These are phyloP conservation scores for Mollisia scopiformis DNA, from an alignment of 2,329 filamentous ascomycete species.

Conservation along the genomic window DNA sequence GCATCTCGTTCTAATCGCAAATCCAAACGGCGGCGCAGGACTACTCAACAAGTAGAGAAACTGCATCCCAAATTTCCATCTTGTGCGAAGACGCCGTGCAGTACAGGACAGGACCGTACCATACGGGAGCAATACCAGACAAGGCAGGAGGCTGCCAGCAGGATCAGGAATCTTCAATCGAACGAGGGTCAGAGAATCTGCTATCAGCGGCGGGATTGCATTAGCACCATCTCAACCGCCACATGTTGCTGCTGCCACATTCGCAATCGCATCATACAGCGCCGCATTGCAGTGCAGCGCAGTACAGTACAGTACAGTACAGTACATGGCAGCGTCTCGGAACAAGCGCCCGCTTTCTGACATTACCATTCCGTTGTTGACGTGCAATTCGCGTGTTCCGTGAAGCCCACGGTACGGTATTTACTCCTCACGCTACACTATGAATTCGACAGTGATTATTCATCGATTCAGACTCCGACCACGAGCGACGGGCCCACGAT, in stretches of 20 bases:
- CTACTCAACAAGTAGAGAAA: neutral
- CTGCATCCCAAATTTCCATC: neutral
- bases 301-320: neutral
- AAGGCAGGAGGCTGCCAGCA: neutral
- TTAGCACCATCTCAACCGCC: neutral
- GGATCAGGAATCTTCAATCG: neutral
- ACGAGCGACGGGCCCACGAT: neutral
- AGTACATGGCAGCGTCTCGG: too few species aligned
- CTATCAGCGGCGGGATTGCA: slow-evolving; percentile 8
- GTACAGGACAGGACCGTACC: neutral
- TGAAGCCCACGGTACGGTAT: neutral
- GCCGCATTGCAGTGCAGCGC: neutral
- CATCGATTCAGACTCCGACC: neutral
- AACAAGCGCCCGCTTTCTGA: neutral
- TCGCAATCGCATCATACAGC: neutral
- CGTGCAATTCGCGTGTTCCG: neutral
- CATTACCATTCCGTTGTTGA: neutral
- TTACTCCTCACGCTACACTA: neutral
- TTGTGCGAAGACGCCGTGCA: neutral
- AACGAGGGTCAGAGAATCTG: neutral
- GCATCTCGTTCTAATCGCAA: slow-evolving; percentile 11
- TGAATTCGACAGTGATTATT: neutral
- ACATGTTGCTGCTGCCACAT: neutral
- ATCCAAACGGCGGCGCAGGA: slow-evolving; percentile 2
- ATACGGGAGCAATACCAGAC: neutral